Evolutionary conservation across 23 red algal genomes (phyloP).

Genomic region (Gracilariopsis chorda): DNA sequence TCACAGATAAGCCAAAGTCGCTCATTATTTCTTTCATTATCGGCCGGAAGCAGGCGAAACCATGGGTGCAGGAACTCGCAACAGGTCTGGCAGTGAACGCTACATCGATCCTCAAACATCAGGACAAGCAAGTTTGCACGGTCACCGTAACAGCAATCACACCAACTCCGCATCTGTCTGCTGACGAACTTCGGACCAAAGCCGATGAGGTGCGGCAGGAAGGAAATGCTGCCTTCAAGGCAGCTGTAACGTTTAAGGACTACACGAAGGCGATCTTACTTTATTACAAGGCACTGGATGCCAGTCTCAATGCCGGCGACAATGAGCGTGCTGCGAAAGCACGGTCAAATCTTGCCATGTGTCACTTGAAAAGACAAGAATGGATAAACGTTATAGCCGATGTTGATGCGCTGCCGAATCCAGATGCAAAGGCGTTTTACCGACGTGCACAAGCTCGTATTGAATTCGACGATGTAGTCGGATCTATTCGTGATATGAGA

Average conservation of each 20-base stretch:
- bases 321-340: background rate
- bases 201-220: constrained; percentile 10
- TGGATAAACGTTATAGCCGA: constrained; percentile 29
- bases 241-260: constrained; percentile 9
- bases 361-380: background rate
- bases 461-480: constrained; percentile 5
- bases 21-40: constrained; percentile 10
- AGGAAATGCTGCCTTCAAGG: constrained; percentile 33
- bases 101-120: background rate
- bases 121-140: background rate
- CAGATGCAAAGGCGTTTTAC: constrained; percentile 21
- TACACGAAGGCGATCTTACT: background rate
- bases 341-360: constrained; percentile 36
- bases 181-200: background rate
- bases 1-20: background rate
- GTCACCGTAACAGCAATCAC: background rate
- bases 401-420: constrained; percentile 11
- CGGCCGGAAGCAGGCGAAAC: background rate
- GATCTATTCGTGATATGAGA: constrained; percentile 16
- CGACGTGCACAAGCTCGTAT: constrained; percentile 16
- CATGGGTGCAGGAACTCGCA: constrained; percentile 14
- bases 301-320: background rate
- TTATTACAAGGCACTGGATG: constrained; percentile 36
- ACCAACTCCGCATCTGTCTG: background rate
- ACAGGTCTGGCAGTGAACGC: background rate